Percentiles rank a stretch among this genome's conserved stretches.
phyloP scores from a whole-genome alignment of 345 rosid species.

The Excoecaria cochinchinensis region DNA sequence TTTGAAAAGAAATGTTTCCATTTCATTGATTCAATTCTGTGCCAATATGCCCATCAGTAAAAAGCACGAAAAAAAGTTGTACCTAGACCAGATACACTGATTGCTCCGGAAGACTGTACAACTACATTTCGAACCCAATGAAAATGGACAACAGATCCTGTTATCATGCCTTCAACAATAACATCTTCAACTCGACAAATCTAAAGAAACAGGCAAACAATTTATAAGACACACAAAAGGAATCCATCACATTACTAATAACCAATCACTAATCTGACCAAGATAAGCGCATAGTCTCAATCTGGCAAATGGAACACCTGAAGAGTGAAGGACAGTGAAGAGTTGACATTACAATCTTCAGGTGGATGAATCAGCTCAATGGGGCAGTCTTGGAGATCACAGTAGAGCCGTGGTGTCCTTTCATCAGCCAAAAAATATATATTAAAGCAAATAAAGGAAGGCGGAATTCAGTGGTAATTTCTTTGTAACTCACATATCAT shows the following conservation, averaged over 20 bases:
- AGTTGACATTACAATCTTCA: constrained; percentile 90
- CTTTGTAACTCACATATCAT: constrained; percentile 61
- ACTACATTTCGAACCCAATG: constrained; percentile 56
- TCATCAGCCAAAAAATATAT: constrained; percentile 25
- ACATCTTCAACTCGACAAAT: constrained; percentile 72
- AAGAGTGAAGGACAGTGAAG: constrained; percentile 85
- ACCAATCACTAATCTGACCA: constrained; percentile 21
- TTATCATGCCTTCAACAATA: constrained; percentile 45
- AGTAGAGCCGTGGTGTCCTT: constrained; percentile 72
- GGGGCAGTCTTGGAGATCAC: constrained; percentile 78
- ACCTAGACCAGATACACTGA: constrained; percentile 64
- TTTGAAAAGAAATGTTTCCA: background rate
- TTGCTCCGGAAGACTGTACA: constrained; percentile 45
- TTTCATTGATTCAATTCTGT: background rate
- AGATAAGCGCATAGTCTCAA: constrained; percentile 27
- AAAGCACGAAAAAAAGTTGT: background rate
- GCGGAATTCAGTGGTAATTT: background rate
- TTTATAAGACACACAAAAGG: constrained; percentile 20
- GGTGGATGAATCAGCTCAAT: constrained; percentile 83
- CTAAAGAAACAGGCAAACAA: constrained; percentile 35
- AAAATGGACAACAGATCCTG: constrained; percentile 66
- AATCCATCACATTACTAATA: constrained; percentile 8
- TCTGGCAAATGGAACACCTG: constrained; percentile 56
- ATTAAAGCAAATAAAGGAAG: background rate
- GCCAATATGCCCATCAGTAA: background rate